Base-by-base conservation (phyloP, 2,329 filamentous ascomycete species). In the Neodidymelliopsis sp. region DNA sequence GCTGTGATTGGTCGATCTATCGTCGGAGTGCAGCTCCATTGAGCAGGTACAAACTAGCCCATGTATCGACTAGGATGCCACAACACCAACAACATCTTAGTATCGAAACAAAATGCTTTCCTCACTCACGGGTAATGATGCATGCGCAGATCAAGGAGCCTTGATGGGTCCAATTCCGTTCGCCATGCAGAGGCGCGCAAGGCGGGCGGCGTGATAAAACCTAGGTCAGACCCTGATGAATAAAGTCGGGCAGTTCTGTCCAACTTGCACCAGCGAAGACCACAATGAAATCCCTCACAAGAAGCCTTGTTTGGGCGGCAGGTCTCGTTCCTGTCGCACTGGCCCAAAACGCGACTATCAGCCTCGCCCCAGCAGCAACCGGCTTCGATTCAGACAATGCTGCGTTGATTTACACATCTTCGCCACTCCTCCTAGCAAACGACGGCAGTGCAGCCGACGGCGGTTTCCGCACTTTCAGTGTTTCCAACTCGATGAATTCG, bases 391-490 rank as follows among this genome's bases (percentile, higher is more conserved):
- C 54, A n/a, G 66, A 69, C 20, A 67, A 65, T 22, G 62, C 64
- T 8, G 63, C 51, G 7, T 63, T 69, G 28, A 43, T 65, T 24
- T 68, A 69, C 18, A 52, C 56, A 6, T 24, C 28, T 5, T 44
- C 53, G 6, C 60, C 64, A 23, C 40, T 60, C 2, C 42, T 69
- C 1, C 53, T 67, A 9, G 54, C 50, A 6, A 68, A 69, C 12
- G 64, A 69, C 38, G 64, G 62, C 6, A 63, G 65, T 38, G 66
- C 66, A 15, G 63, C 56, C 23, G 54, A 65, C 15, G 66, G 66
- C 7, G 66, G 66, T 1, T 63, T 67, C 24, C 57, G 61, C 6
- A 54, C 44, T 0, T 67, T 67, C 37, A 19, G 37, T 6, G 44
- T 44, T 4, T 43, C 44, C 1, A 53, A 55, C 4, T 43, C 50